These are phyloP conservation scores for Eutypella sp. DNA, from an alignment of 2,329 filamentous ascomycete species.

Conservation along the genomic window DNA sequence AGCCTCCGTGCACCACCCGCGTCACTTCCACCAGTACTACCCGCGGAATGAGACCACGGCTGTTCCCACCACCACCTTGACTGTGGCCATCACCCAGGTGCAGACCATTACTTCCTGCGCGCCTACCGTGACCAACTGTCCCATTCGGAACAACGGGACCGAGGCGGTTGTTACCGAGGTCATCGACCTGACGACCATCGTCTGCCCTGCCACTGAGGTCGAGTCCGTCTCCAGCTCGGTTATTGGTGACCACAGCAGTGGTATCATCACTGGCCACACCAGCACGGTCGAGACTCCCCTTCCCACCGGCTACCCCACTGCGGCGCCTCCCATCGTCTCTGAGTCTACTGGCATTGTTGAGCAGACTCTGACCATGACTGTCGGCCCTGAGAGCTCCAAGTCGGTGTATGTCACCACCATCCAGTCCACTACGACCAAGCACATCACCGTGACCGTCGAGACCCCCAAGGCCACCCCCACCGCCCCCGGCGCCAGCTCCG, in stretches of 20 bases:
- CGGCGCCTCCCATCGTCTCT: not conserved
- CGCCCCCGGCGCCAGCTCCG: conserved; percentile 8
- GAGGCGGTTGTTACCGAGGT: conserved; percentile 29
- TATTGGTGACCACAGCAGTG: conserved; percentile 26
- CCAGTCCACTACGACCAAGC: too few species aligned
- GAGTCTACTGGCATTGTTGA: conserved; percentile 8
- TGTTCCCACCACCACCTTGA: conserved; percentile 24
- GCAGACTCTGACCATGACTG: conserved; percentile 20
- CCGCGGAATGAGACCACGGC: conserved; percentile 22
- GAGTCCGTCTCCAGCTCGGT: conserved; percentile 26
- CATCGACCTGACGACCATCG: conserved; percentile 30
- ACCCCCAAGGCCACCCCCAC: conserved; percentile 24
- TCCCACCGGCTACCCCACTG: not conserved
- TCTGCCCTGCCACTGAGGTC: conserved; percentile 31
- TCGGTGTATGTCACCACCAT: conserved; percentile 24
- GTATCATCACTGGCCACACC: conserved; percentile 24
- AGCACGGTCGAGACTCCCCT: conserved; percentile 15
- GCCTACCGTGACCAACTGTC: conserved; percentile 30
- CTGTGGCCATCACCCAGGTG: conserved; percentile 24
- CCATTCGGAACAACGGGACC: conserved; percentile 22
- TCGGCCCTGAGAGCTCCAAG: conserved; percentile 23
- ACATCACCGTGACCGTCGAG: too few species aligned
- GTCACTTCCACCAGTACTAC: conserved; percentile 25
- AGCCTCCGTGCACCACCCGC: conserved; percentile 25
- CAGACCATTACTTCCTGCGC: conserved; percentile 29